phyloP scores from a whole-genome alignment of 129 eudicot genomes.

The Escallonia rubra region DNA sequence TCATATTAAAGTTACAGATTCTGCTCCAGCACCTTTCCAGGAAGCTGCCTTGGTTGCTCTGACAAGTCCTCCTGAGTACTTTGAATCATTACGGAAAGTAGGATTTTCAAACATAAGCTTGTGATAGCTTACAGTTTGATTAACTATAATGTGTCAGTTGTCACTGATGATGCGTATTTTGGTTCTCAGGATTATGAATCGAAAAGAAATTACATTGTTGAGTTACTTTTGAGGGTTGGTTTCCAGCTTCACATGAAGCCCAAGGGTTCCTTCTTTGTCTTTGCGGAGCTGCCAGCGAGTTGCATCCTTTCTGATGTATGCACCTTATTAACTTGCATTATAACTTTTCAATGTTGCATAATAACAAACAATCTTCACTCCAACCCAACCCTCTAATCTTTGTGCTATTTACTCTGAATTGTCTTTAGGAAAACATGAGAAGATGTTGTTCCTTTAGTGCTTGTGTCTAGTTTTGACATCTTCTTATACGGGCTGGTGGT shows the following conservation, averaged over 20 bases:
- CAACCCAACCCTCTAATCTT: background rate
- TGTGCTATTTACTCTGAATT: background rate
- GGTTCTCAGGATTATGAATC: slow-evolving; percentile 63
- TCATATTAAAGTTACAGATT: slow-evolving; percentile 76
- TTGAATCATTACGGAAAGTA: slow-evolving; percentile 53
- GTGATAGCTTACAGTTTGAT: background rate
- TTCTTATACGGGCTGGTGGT: background rate
- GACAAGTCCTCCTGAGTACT: slow-evolving; percentile 57
- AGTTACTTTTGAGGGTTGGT: slow-evolving; percentile 62
- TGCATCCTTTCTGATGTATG: slow-evolving; percentile 72
- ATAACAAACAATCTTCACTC: background rate
- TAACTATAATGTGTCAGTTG: background rate
- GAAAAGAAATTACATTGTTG: slow-evolving; percentile 57
- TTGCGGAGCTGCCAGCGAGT: slow-evolving; percentile 66
- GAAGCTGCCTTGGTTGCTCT: slow-evolving; percentile 97
- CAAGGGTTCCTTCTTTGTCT: slow-evolving; percentile 77
- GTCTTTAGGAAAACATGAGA: too few relatives aligned
- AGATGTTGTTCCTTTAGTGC: too few relatives aligned
- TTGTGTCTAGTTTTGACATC: background rate
- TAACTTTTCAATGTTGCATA: background rate
- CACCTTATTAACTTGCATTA: slow-evolving; percentile 9
- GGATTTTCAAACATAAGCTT: slow-evolving; percentile 12
- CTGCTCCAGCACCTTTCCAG: slow-evolving; percentile 99
- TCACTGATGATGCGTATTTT: slow-evolving; percentile 8
- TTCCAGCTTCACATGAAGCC: slow-evolving; percentile 55